Base-by-base conservation (phyloP, 176 grass and related monocot genomes). In the Oropetium thomaeum region DNA sequence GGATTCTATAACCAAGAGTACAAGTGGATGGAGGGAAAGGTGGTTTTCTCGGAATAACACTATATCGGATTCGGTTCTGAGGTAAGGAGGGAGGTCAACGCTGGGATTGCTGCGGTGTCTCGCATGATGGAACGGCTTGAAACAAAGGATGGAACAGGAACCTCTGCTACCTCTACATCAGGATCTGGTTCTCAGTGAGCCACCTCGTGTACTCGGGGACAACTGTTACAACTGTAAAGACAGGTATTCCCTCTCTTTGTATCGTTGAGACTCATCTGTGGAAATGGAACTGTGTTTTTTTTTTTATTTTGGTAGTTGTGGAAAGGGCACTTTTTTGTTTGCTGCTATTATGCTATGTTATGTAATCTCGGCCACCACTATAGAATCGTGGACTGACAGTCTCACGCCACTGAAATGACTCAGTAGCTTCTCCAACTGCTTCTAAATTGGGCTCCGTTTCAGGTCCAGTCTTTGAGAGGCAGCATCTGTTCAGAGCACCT, bases 11-110 rank as follows among this genome's bases (percentile, higher is more conserved):
- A 88, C 85, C 58, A 94, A 90, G 58, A 90, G 79, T 71, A 83
- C 91, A 1, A 79, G 88, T 54, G 91, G 88, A 53, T 94, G 91
- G 91, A 94, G 76, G 65, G 88, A 94, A 54, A 85, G 71, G 79
- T 85, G 86, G 57, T 90, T 94, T 79, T 81, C 91, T 16, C 88
- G 82, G 62, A 88, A 81, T 23, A 77, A 62, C 64, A 60, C 88
- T 26, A 79, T 94, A 44, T 71, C 82, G 1, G 91, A 88, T 82
- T 94, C 53, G 78, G 88, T 26, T 90, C 88, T 68, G 91, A 94
- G 71, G 88, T 90, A 15, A 94, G 82, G 73, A 88, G 86, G 51
- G 91, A 94, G 74, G 82, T 94, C 27, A 88, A 90, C n/a, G 85
- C 82, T 23, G 91, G 91, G 40, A 78, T 94, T 81, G 85, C 84